Percentiles rank a stretch among this genome's conserved stretches.
Conservation (phyloP, 2,329 filamentous ascomycete species). For the Aaosphaeria arxii region DNA sequence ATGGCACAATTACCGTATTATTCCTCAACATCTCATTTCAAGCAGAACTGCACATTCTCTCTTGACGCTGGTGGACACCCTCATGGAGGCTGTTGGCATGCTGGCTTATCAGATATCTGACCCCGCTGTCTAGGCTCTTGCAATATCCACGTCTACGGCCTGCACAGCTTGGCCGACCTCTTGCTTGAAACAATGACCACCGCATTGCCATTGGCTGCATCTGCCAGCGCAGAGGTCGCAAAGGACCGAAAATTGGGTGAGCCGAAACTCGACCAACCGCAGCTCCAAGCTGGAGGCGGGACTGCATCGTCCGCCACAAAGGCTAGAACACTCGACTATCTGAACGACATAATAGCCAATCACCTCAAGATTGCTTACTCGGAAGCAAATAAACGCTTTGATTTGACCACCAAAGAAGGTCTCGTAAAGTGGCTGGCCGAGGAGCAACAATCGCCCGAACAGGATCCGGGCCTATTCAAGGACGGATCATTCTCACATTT, state of each 20-base stretch:
- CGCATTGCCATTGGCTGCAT: neutral
- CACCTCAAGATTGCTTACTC: constrained; percentile 28
- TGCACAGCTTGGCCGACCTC: too few species aligned
- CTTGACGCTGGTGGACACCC: too few species aligned
- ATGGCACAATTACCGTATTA: too few species aligned
- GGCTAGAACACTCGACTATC: constrained; percentile 26
- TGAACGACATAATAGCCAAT: constrained; percentile 23
- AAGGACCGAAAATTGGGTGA: constrained; percentile 30
- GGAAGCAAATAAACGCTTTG: constrained; percentile 26
- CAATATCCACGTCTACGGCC: too few species aligned
- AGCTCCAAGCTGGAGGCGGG: constrained; percentile 39
- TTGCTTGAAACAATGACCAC: too few species aligned
- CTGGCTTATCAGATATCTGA: too few species aligned
- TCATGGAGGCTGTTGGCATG: too few species aligned
- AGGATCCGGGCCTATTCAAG: constrained; percentile 21
- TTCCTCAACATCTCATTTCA: too few species aligned
- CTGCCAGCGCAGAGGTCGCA: constrained; percentile 1
- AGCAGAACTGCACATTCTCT: too few species aligned
- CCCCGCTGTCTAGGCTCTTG: too few species aligned
- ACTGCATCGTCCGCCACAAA: constrained; percentile 24
- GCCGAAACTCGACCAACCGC: constrained; percentile 28
- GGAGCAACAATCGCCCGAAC: constrained; percentile 23
- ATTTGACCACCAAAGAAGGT: constrained; percentile 29
- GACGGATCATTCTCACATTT: constrained; percentile 32
- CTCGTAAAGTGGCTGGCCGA: constrained; percentile 27